Conservation (phyloP, 192 early-diverging fungal species). For the Gigaspora rosea region DNA sequence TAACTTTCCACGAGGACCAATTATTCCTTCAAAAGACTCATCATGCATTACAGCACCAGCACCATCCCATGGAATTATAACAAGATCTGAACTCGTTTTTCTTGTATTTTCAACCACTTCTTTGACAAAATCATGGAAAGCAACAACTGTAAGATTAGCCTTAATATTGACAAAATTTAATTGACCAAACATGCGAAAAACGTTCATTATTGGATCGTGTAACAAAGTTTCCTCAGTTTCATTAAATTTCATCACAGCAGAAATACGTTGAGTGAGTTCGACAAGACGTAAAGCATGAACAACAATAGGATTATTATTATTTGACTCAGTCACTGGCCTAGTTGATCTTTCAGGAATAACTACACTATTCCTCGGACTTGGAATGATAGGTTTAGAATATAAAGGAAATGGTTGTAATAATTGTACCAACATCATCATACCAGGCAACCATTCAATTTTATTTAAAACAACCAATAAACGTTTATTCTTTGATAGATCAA, state of each 20-base stretch:
- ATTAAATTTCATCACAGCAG: constrained; percentile 75
- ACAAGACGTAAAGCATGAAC: constrained; percentile 75
- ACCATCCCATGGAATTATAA: constrained; percentile 42
- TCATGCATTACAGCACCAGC: constrained; percentile 29
- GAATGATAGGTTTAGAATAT: neutral
- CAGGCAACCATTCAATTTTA: constrained; percentile 45
- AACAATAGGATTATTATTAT: constrained; percentile 13
- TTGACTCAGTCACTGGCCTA: no score
- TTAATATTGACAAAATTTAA: constrained; percentile 68
- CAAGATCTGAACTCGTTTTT: constrained; percentile 57
- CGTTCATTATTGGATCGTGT: constrained; percentile 75
- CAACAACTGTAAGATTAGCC: constrained; percentile 61
- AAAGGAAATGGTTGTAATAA: constrained; percentile 20
- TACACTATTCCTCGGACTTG: neutral
- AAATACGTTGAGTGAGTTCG: constrained; percentile 77
- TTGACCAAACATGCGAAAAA: constrained; percentile 81
- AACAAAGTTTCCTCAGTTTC: constrained; percentile 63
- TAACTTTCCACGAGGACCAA: neutral
- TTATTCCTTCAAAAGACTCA: neutral
- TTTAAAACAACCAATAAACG: constrained; percentile 42
- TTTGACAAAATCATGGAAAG: constrained; percentile 68
- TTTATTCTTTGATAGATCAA: no score
- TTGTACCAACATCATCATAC: constrained; percentile 47
- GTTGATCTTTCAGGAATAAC: neutral
- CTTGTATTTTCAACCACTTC: constrained; percentile 59